phyloP scores from a whole-genome alignment of 768 basidiomycete genomes.

The Tricholoma terreum region DNA sequence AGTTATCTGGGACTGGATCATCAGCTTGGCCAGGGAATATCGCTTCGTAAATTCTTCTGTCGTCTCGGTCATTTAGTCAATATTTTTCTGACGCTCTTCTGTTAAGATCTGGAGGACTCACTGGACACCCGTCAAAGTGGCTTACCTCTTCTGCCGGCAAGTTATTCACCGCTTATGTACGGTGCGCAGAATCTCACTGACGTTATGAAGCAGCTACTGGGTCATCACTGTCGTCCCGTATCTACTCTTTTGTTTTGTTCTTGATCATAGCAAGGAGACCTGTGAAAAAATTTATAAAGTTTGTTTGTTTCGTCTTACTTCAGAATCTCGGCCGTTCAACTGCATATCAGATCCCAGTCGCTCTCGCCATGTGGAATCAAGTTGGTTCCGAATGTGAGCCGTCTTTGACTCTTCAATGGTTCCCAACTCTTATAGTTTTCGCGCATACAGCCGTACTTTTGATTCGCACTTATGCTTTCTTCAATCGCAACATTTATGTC shows the following conservation, averaged over 20 bases:
- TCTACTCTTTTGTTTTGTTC: constrained; percentile 71
- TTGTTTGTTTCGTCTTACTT: background rate
- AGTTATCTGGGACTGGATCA: constrained; percentile 83
- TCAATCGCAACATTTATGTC: constrained; percentile 72
- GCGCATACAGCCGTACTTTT: constrained; percentile 61
- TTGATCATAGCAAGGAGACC: constrained; percentile 58
- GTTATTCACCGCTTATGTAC: constrained; percentile 23
- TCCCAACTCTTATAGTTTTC: constrained; percentile 7
- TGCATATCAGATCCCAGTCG: constrained; percentile 63
- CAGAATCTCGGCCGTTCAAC: background rate
- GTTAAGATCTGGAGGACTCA: constrained; percentile 74
- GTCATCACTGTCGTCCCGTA: constrained; percentile 79
- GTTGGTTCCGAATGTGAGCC: constrained; percentile 71
- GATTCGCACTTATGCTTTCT: constrained; percentile 84
- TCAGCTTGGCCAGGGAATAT: constrained; percentile 74
- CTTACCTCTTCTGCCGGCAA: constrained; percentile 82
- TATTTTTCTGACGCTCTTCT: constrained; percentile 17
- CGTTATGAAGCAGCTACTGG: constrained; percentile 58
- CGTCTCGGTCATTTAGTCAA: constrained; percentile 15
- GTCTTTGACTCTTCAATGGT: constrained; percentile 6
- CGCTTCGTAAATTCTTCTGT: constrained; percentile 52
- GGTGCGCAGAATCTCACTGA: constrained; percentile 10
- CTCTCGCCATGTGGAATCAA: constrained; percentile 86
- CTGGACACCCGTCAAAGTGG: constrained; percentile 82
- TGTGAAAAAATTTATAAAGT: constrained; percentile 75